A percentile compares a stretch with the other conserved stretches of the same genome.
phyloP scores from a whole-genome alignment of 2,329 filamentous ascomycete genomes.

The Colletotrichum sp. region DNA sequence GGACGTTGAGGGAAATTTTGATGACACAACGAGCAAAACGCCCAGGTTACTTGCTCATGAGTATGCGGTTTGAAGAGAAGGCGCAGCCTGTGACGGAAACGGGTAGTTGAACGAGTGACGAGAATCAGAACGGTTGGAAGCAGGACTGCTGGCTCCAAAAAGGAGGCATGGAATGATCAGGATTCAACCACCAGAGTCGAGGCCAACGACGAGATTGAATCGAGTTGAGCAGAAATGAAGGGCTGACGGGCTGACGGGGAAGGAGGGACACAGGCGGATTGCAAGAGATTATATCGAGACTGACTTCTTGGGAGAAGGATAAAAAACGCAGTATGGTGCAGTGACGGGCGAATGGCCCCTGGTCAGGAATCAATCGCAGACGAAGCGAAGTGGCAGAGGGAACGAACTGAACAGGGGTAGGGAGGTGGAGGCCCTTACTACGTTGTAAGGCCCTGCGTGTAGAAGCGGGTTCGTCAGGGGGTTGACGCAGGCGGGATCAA shows the following conservation, averaged over 20 bases:
- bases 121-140: slow-evolving; percentile 28
- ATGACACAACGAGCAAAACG: background rate
- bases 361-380: slow-evolving; percentile 9
- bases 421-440: background rate
- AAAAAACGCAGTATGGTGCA: background rate
- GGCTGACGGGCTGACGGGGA: background rate
- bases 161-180: slow-evolving; percentile 13
- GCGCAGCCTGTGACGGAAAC: slow-evolving; percentile 32
- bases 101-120: slow-evolving; percentile 28
- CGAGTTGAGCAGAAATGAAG: background rate
- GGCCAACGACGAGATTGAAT: background rate
- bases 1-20: background rate
- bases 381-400: slow-evolving; percentile 4
- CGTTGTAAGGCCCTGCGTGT: background rate
- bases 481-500: slow-evolving; percentile 17
- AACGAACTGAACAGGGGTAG: background rate
- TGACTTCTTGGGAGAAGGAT: background rate
- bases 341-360: background rate
- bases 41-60: background rate
- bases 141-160: slow-evolving; percentile 31
- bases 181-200: background rate
- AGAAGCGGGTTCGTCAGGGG: slow-evolving; percentile 9
- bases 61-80: slow-evolving; percentile 24
- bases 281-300: background rate
- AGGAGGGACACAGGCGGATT: background rate